phyloP scores from a whole-genome alignment of 495 filamentous ascomycete genomes.

The Hapsidospora chrysogenum region DNA sequence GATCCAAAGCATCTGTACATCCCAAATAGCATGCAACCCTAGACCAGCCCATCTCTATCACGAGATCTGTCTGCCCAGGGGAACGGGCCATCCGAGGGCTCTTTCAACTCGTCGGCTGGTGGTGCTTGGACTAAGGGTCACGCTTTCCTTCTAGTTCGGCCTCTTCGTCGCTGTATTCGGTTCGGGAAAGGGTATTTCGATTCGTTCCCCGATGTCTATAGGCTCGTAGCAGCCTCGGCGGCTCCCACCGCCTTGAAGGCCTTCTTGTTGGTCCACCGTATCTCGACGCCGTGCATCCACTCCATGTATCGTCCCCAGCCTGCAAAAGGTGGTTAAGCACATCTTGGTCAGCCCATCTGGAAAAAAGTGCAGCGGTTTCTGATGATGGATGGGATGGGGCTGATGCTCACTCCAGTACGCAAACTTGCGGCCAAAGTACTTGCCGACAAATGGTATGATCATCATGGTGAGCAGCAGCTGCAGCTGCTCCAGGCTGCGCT shows the following conservation, averaged over 20 bases:
- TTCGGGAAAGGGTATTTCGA: too few species aligned
- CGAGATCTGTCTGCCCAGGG: too few species aligned
- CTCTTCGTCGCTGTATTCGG: too few species aligned
- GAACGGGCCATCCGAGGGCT: too few species aligned
- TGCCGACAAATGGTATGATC: constrained; percentile 78
- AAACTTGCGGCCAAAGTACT: constrained; percentile 82
- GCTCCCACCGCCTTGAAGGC: constrained; percentile 52
- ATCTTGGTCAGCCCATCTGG: not conserved
- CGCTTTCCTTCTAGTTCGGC: too few species aligned
- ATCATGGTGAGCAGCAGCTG: constrained; percentile 89
- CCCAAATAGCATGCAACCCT: too few species aligned
- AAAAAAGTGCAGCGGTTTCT: not conserved
- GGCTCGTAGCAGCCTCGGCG: constrained; percentile 48
- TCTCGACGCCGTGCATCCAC: constrained; percentile 37
- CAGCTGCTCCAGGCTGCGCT: constrained; percentile 78
- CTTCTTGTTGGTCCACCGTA: constrained; percentile 30
- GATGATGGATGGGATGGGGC: not conserved
- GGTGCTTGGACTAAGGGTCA: too few species aligned
- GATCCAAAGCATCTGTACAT: too few species aligned
- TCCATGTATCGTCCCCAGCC: constrained; percentile 43
- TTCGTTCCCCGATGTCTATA: too few species aligned
- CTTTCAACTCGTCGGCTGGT: too few species aligned
- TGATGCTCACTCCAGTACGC: constrained; percentile 82
- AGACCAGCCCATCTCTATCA: too few species aligned
- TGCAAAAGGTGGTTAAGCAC: constrained; percentile 9